Percentiles rank a stretch among this genome's conserved stretches.
These are phyloP conservation scores for Coemansia sp. DNA, from an alignment of 192 early-diverging fungal species.

Conservation along the genomic window DNA sequence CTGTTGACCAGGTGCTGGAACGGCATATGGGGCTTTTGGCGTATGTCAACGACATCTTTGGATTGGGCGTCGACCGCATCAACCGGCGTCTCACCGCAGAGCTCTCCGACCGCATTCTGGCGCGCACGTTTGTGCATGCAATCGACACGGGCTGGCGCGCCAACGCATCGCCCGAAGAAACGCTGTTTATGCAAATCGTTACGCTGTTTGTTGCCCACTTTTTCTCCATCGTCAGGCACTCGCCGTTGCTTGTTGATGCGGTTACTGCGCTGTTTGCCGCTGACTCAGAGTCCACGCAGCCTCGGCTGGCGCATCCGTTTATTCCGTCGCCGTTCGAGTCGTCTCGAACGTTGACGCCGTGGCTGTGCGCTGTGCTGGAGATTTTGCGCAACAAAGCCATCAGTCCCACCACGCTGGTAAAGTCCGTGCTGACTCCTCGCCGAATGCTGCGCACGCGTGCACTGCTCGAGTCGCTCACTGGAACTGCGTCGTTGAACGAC, in stretches of 20 bases:
- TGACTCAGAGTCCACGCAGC: not conserved
- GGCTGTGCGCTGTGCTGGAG: constrained; percentile 39
- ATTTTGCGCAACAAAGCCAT: constrained; percentile 51
- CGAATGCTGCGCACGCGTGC: constrained; percentile 50
- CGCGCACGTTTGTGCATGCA: constrained; percentile 31
- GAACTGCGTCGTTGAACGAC: constrained; percentile 18
- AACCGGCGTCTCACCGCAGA: constrained; percentile 44
- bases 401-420: constrained; percentile 43
- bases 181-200: constrained; percentile 53
- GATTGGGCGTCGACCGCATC: constrained; percentile 58
- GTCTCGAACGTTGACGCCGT: constrained; percentile 45
- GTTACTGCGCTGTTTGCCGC: constrained; percentile 35
- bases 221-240: constrained; percentile 47
- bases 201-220: constrained; percentile 49
- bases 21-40: constrained; percentile 62
- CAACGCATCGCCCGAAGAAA: constrained; percentile 24
- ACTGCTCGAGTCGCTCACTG: constrained; percentile 47
- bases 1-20: constrained; percentile 16
- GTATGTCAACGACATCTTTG: constrained; percentile 64
- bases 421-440: constrained; percentile 45
- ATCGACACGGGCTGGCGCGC: constrained; percentile 37
- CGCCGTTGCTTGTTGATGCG: constrained; percentile 40
- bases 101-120: constrained; percentile 39
- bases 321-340: constrained; percentile 42
- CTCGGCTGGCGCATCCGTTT: constrained; percentile 21